Evolutionary conservation across 208 protist genomes (phyloP).

Genomic region (Trypanosoma lewisi): DNA sequence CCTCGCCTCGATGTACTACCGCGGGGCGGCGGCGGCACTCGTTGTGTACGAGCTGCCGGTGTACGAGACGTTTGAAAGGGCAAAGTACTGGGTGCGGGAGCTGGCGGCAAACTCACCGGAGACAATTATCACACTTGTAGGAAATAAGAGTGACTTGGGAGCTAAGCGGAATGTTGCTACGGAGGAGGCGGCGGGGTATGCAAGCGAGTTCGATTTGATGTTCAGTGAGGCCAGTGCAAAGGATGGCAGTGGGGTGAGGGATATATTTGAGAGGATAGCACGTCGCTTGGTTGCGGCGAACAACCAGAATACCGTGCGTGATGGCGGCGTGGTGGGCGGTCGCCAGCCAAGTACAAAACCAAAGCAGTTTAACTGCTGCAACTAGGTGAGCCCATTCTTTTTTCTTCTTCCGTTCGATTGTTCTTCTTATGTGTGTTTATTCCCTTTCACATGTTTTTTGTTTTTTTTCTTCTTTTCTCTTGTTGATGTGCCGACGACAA

Average conservation of each 20-base stretch:
- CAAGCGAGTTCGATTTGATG: slow-evolving; percentile 47
- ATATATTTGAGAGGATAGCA: slow-evolving; percentile 64
- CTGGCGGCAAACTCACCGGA: slow-evolving; percentile 87
- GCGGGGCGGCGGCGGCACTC: slow-evolving; percentile 86
- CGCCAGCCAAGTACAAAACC: slow-evolving; percentile 15
- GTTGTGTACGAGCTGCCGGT: slow-evolving; percentile 97
- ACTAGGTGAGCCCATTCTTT: slow-evolving; percentile 9
- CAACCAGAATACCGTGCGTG: slow-evolving; percentile 57
- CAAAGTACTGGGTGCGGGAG: slow-evolving; percentile 96
- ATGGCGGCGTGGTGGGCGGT: slow-evolving; percentile 61
- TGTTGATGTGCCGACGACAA: background rate
- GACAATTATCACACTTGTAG: slow-evolving; percentile 91
- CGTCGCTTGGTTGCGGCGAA: slow-evolving; percentile 49
- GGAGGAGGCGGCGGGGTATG: slow-evolving; percentile 53
- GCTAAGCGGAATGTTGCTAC: slow-evolving; percentile 38
- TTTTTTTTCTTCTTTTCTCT: background rate
- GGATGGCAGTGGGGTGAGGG: slow-evolving; percentile 62
- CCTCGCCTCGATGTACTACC: slow-evolving; percentile 92
- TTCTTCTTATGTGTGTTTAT: slow-evolving; percentile 4
- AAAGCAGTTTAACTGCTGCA: slow-evolving; percentile 15
- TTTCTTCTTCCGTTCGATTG: slow-evolving; percentile 6
- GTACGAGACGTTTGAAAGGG: slow-evolving; percentile 91
- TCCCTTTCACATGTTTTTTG: background rate
- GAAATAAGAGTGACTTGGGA: slow-evolving; percentile 94
- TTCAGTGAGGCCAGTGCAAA: slow-evolving; percentile 75